Base-by-base conservation (phyloP, 371 early-diverging fungal species). In the Blakeslea trispora region DNA sequence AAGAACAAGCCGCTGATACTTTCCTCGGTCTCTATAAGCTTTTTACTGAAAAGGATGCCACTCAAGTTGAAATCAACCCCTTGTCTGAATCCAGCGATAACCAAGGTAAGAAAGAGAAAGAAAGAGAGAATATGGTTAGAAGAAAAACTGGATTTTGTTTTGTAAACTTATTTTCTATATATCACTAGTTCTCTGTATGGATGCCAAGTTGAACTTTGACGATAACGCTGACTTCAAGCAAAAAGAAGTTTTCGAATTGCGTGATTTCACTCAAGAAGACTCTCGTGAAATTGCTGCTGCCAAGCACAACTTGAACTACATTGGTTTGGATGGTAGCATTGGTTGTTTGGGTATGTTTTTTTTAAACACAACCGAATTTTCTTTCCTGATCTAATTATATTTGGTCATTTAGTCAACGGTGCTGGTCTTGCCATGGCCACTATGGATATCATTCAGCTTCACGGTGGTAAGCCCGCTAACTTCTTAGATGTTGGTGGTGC, bases 351-450 rank as follows among this genome's bases (percentile, higher is more conserved):
- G 81, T 75, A 79, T 61, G 56, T 45, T n/a, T n/a, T n/a, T n/a
- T n/a, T n/a, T n/a, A n/a, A n/a, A n/a, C n/a, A 28, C 28, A 28
- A 5, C 28, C 3, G 7, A 28, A 28, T 28, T 3, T 7, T 28
- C 5, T 28, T 28, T 28, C 28, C 7, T 28, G 28, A 28, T 28
- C 28, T 28, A 28, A 28, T 28, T n/a, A 7, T 28, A 28, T 5
- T 37, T 19, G 10, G 31, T n/a, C 17, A 32, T 17, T 34, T 65
- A 81, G 98, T 97, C 67, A 98, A 98, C 79, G 99, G 99, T 64
- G 98, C 99, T 55, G 99, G 99, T 73, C 87, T 98, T 53, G 99
- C 98, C 75, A 98, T 97, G 99, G 93, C 98, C 51, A 98, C 99
- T 54, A 96, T 97, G 98, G 99, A 98, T 82, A 96, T 98, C 69